Evolutionary conservation across 2,329 filamentous ascomycete genomes (phyloP).

Genomic region (Fusarium redolens): DNA sequence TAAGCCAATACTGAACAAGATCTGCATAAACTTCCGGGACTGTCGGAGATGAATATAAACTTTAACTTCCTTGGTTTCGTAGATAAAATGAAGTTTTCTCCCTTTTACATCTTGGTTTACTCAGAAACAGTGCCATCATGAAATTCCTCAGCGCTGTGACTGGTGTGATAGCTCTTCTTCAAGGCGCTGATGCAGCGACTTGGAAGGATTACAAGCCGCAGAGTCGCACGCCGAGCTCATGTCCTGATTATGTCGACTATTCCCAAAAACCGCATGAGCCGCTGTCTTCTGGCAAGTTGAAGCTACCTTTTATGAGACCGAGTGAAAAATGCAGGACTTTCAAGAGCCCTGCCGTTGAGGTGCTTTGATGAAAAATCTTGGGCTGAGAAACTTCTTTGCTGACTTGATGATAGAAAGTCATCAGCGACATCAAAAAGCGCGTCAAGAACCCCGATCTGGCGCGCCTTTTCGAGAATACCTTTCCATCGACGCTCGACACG

Average conservation of each 20-base stretch:
- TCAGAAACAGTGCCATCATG: neutral
- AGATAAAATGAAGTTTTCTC: neutral
- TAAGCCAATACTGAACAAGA: neutral
- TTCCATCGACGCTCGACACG: constrained; percentile 18
- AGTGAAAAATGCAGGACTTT: constrained; percentile 30
- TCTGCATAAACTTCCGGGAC: neutral
- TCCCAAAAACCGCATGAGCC: constrained; percentile 5
- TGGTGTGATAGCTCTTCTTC: neutral
- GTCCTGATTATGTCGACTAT: constrained; percentile 24
- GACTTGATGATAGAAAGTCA: neutral
- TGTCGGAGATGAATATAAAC: neutral
- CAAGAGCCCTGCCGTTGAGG: constrained; percentile 21
- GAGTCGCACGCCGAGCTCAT: constrained; percentile 2
- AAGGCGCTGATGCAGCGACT: neutral
- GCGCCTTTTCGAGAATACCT: constrained; percentile 25
- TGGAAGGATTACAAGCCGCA: constrained; percentile 25
- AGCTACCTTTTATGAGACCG: constrained; percentile 16
- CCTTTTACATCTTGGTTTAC: fast-evolving
- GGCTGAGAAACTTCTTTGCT: fast-evolving
- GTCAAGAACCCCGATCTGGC: constrained; percentile 19
- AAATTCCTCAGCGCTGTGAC: neutral
- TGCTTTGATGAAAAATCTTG: fast-evolving
- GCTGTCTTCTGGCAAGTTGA: constrained; percentile 3
- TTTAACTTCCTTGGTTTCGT: neutral
- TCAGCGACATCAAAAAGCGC: constrained; percentile 17